Evolutionary conservation across 768 basidiomycete genomes (phyloP), one percentile per base, ranked within the genome.

Genomic region (Lactifluus pinguis): DNA sequence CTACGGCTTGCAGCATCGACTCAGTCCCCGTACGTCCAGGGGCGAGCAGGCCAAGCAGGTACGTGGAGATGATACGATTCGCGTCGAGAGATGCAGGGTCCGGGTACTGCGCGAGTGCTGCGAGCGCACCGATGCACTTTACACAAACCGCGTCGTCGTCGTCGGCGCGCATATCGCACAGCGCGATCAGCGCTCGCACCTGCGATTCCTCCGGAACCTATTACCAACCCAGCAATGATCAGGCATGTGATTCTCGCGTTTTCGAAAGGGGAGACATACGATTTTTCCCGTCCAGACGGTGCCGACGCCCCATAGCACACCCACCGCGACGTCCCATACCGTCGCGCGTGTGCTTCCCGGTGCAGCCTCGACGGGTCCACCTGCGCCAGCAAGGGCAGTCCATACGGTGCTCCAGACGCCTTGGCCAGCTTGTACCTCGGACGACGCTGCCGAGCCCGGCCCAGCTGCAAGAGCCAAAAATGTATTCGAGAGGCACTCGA

Each of bases 301-400:
- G 5, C 85, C 88, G n/a, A 93, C 72, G 21, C 92, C 92, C 92
- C 92, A 94, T 6, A 94, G 77, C 39, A 89, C 91, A 6, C 93
- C 94, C 1, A 88, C 77, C 10, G 83, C 86, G 51, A 86, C 78
- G 57, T 87, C 81, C 85, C 94, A 92, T 71, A 92, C 80, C 57
- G 90, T 86, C 63, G 76, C 76, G 63, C 86, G 78, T 1, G 39
- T 10, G 58, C 80, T 75, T 68, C 89, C 89, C 67, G 88, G 85
- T 6, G 86, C 86, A 2, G 79, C 70, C 3, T 78, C 79, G 6
- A 74, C 69, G 34, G 86, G 79, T 55, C 80, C 81, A 25, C 87
- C 87, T 2, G 86, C 78, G 17, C 76, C 74, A 9, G 72, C 73
- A 41, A 91, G 74, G 17, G 86, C 79, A 32, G 71, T 65, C 90